Evolutionary conservation across 2,329 filamentous ascomycete species (phyloP).

Genomic region (Diaporthe ilicicola): DNA sequence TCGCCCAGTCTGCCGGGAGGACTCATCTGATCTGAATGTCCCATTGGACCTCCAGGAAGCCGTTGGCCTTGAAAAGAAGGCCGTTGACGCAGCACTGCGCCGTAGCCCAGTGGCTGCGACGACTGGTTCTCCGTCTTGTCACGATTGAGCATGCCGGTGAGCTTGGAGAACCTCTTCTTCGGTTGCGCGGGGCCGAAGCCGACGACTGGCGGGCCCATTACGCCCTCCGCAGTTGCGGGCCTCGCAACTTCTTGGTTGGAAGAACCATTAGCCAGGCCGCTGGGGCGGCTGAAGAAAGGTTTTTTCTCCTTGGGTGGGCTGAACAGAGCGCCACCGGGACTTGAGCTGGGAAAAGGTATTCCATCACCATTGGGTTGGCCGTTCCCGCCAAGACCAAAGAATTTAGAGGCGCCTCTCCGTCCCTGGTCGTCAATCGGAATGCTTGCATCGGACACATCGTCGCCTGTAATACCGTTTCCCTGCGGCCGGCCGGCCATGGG

Average conservation of each 20-base stretch:
- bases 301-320: constrained; percentile 37
- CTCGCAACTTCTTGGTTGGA: constrained; percentile 29
- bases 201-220: constrained; percentile 27
- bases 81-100: constrained; percentile 30
- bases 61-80: constrained; percentile 36
- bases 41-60: neutral
- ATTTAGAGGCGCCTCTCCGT: constrained; percentile 48
- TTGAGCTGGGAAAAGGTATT: constrained; percentile 37
- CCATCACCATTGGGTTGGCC: constrained; percentile 35
- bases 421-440: constrained; percentile 49
- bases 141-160: constrained; percentile 44
- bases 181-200: constrained; percentile 34
- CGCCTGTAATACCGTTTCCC: constrained; percentile 41
- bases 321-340: constrained; percentile 22
- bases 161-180: constrained; percentile 58
- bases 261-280: constrained; percentile 31
- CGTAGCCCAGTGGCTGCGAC: constrained; percentile 24
- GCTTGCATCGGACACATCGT: constrained; percentile 54
- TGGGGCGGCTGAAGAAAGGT: constrained; percentile 40
- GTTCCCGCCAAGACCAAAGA: constrained; percentile 46
- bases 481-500: constrained; percentile 37
- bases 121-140: constrained; percentile 31
- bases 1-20: neutral
- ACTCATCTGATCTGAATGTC: constrained; percentile 9
- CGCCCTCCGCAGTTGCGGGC: constrained; percentile 29